Conservation (phyloP, 768 basidiomycete genomes). For the Pisolithus marmoratus region DNA sequence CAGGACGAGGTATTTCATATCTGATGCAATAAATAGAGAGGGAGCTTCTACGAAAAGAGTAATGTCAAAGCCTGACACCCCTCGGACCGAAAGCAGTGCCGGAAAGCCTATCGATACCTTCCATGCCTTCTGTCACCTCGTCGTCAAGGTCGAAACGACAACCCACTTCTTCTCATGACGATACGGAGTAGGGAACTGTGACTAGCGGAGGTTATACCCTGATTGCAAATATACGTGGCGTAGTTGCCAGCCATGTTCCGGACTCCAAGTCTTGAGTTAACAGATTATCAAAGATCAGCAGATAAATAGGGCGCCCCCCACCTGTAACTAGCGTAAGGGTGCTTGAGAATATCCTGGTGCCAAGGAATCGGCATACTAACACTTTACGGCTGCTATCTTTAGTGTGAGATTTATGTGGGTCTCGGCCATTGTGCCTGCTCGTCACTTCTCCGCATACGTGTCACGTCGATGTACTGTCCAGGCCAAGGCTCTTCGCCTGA, state of each 20-base stretch:
- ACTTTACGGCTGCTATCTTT: neutral
- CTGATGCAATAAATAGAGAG: neutral
- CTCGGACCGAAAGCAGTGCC: slow-evolving; percentile 8
- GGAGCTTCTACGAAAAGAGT: slow-evolving; percentile 2
- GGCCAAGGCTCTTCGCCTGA: slow-evolving; percentile 67
- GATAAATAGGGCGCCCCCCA: no score
- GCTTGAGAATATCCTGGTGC: neutral
- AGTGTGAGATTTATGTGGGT: slow-evolving; percentile 39
- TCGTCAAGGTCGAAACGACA: slow-evolving; percentile 15
- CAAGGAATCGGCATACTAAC: neutral
- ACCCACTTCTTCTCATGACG: slow-evolving; percentile 7
- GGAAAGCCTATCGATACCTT: slow-evolving; percentile 1
- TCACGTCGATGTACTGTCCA: slow-evolving; percentile 73
- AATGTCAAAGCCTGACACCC: slow-evolving; percentile 8
- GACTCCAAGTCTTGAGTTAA: no score
- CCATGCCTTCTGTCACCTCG: slow-evolving; percentile 9
- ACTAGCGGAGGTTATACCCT: slow-evolving; percentile 1
- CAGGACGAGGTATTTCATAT: neutral
- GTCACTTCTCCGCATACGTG: slow-evolving; percentile 48
- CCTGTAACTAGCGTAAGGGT: no score
- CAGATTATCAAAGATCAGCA: no score
- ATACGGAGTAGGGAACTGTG: neutral
- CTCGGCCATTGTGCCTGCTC: slow-evolving; percentile 68
- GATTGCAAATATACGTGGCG: no score
- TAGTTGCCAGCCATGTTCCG: no score